Evolutionary conservation across 129 eudicot species (phyloP), one percentile per base, ranked within the genome.

Genomic region (Flaveria ramosissima): DNA sequence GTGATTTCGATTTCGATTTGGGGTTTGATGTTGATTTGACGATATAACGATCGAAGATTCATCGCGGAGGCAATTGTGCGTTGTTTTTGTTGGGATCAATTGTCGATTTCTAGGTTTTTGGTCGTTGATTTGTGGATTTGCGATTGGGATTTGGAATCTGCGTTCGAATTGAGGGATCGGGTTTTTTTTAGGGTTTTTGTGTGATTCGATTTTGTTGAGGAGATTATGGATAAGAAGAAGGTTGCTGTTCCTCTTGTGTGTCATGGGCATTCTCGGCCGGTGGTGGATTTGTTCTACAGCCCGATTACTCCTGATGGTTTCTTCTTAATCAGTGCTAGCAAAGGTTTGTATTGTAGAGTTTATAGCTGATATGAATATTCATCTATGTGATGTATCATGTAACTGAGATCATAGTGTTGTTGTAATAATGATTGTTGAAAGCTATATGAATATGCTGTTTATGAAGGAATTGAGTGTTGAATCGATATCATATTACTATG

Each of bases 321-420:
- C 14, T 89, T 89, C 73, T 91, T 89, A 32, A 84, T 89, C 72
- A 89, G 95, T 84, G 95, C 95, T 27, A 89, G 94, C 78, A 89
- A 89, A 78, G 94, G 91, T 89, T 52, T 39, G 47, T 19, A 5
- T 55, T 39, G 17, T 50, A 3, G 16, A 50, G 23, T 16, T 53
- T 15, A 17, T n/a, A 0, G 6, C 23, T 23, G 15, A 59, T 23
- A 17, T 16, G 21, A 45, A 14, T 21, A 46, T 46, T 69, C 2
- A 3, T 68, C 13, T 15, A 27, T 14, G 39, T 68, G 55, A 39
- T 39, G 10, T 7, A 41, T 61, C 67, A 13, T 30, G 0, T 10
- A 10, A 17, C 1, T 72, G 6, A 19, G 23, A 45, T 45, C 57
- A 14, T 14, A 51, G 57, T 1, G 6, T 4, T 14, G 16, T 21